These are phyloP conservation scores for Lactarius hengduanensis DNA, from an alignment of 768 basidiomycete genomes.

Conservation along the genomic window DNA sequence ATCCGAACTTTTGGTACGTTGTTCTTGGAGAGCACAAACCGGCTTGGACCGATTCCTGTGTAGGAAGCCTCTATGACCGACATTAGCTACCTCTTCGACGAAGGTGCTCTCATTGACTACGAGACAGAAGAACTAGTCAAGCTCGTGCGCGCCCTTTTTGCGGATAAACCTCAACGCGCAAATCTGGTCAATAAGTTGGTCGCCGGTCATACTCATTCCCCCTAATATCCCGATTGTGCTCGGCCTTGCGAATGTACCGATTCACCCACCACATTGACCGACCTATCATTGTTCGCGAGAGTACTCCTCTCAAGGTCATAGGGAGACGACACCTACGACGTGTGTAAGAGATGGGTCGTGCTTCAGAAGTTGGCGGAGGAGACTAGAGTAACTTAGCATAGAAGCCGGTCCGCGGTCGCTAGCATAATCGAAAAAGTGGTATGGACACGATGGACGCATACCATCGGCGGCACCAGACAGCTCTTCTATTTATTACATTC, in stretches of 20 bases:
- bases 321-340: not conserved
- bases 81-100: conserved; percentile 87
- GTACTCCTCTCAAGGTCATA: not conserved
- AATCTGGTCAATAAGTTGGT: conserved; percentile 75
- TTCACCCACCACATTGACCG: not conserved
- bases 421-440: too few species aligned
- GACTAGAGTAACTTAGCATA: not conserved
- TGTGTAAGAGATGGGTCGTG: not conserved
- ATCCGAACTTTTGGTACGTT: conserved; percentile 81
- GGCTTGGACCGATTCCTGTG: conserved; percentile 17
- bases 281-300: not conserved
- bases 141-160: conserved; percentile 84
- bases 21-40: conserved; percentile 13
- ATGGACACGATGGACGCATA: too few species aligned
- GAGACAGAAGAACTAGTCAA: conserved; percentile 76
- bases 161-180: conserved; percentile 79
- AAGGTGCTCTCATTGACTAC: conserved; percentile 89
- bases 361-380: not conserved
- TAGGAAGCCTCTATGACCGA: conserved; percentile 93
- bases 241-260: not conserved
- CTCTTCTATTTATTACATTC: too few species aligned
- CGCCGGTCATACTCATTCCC: conserved; percentile 51
- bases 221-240: conserved; percentile 4
- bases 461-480: too few species aligned
- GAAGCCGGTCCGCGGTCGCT: too few species aligned